A percentile compares a stretch with the other conserved stretches of the same genome.
These are phyloP conservation scores for Stephanodiscus minutulus DNA, from an alignment of 108 stramenopile species.

Conservation along the genomic window DNA sequence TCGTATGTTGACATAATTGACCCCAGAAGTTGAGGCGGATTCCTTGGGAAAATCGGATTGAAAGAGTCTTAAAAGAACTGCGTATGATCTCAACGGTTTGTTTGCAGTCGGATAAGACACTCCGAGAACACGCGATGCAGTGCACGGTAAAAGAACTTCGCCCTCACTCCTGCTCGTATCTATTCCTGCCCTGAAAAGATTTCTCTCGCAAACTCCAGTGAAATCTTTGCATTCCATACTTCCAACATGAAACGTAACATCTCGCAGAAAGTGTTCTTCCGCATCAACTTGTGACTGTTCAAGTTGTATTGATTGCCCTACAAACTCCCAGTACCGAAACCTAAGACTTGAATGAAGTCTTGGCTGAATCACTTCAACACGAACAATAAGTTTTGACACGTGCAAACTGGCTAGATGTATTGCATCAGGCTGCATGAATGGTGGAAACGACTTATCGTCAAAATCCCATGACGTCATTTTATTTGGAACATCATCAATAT, in stretches of 20 bases:
- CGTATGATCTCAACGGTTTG: slow-evolving; percentile 8
- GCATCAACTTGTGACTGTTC: slow-evolving; percentile 59
- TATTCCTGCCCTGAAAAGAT: slow-evolving; percentile 34
- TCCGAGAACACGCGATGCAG: slow-evolving; percentile 64
- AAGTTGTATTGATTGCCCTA: slow-evolving; percentile 46
- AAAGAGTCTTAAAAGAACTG: slow-evolving; percentile 34
- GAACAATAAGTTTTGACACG: slow-evolving; percentile 52
- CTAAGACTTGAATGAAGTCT: slow-evolving; percentile 35
- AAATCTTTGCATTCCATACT: slow-evolving; percentile 53
- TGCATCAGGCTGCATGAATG: slow-evolving; percentile 79
- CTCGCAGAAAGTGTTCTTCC: slow-evolving; percentile 46
- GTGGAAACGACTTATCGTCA: slow-evolving; percentile 47
- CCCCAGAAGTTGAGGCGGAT: slow-evolving; percentile 47
- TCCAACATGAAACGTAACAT: slow-evolving; percentile 61
- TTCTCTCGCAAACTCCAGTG: slow-evolving; percentile 47
- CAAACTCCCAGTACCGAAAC: slow-evolving; percentile 73
- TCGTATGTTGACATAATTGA: slow-evolving; percentile 31
- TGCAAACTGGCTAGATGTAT: slow-evolving; percentile 62
- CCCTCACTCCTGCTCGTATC: background rate
- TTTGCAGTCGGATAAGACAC: slow-evolving; percentile 47
- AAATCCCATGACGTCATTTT: slow-evolving; percentile 8
- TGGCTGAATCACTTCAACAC: slow-evolving; percentile 67
- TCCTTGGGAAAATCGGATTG: slow-evolving; percentile 38
- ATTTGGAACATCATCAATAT: slow-evolving; percentile 2
- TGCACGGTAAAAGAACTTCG: slow-evolving; percentile 57